Evolutionary conservation across 139 green algal genomes (phyloP).

Genomic region (Chlorella sp.): DNA sequence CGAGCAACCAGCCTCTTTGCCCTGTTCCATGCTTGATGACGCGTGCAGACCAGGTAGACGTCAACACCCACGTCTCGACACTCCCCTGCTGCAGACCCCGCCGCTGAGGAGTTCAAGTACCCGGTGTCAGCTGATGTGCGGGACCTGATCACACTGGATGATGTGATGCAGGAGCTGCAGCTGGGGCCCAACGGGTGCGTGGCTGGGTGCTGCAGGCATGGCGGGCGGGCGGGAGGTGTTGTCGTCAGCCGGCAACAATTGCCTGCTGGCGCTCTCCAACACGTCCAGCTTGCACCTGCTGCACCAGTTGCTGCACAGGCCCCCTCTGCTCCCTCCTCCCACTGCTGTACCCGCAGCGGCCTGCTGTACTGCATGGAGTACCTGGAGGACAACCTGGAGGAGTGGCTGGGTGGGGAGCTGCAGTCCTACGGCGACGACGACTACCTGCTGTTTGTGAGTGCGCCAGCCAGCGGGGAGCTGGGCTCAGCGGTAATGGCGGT

Average conservation of each 20-base stretch:
- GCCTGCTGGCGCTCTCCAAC: too few relatives aligned
- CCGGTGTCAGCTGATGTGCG: constrained; percentile 89
- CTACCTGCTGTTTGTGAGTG: constrained; percentile 90
- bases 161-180: constrained; percentile 96
- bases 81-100: constrained; percentile 94
- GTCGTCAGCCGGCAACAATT: too few relatives aligned
- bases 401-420: constrained; percentile 92
- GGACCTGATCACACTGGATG: constrained; percentile 92
- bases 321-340: too few relatives aligned
- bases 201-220: too few relatives aligned
- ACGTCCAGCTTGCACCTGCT: too few relatives aligned
- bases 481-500: too few relatives aligned
- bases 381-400: constrained; percentile 95
- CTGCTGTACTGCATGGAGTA: constrained; percentile 99
- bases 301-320: too few relatives aligned
- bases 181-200: constrained; percentile 95
- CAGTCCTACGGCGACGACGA: constrained; percentile 94
- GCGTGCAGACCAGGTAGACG: too few relatives aligned
- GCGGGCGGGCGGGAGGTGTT: too few relatives aligned
- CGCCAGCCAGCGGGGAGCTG: too few relatives aligned
- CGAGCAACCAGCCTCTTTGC: not conserved
- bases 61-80: too few relatives aligned
- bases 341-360: constrained; percentile 60
- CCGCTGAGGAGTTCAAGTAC: constrained; percentile 95
- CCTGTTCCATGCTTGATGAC: too few relatives aligned